Evolutionary conservation across 2,329 filamentous ascomycete genomes (phyloP).

Genomic region (Ceratocystis cacaofunesta): DNA sequence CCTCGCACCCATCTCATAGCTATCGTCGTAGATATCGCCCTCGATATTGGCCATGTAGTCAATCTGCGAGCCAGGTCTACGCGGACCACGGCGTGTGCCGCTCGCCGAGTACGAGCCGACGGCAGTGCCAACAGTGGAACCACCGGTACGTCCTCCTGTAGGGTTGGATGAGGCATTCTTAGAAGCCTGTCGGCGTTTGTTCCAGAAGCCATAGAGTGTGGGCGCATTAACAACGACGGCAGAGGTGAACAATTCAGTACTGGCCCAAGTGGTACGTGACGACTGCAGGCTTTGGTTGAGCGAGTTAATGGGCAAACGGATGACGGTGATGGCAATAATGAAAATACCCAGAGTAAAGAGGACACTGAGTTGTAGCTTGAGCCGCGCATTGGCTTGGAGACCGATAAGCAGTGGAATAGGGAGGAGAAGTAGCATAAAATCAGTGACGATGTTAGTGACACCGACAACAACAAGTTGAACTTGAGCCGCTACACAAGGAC

Average conservation of each 20-base stretch:
- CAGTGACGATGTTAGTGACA: conserved; percentile 21
- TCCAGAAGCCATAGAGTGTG: conserved; percentile 26
- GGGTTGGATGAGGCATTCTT: conserved; percentile 7
- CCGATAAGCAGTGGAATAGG: conserved; percentile 15
- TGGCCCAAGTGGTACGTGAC: conserved; percentile 27
- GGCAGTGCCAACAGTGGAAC: not conserved
- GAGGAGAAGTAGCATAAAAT: conserved; percentile 14
- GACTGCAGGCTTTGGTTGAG: conserved; percentile 24
- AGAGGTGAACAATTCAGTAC: conserved; percentile 25
- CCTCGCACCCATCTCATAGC: conserved; percentile 10
- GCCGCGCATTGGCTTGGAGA: conserved; percentile 21
- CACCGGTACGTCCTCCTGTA: not conserved
- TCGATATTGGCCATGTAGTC: conserved; percentile 14
- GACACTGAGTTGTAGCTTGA: conserved; percentile 23
- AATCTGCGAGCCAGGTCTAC: conserved; percentile 2
- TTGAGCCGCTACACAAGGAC: conserved; percentile 22
- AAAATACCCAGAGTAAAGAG: conserved; percentile 28
- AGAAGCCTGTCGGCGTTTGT: conserved; percentile 18
- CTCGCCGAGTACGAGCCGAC: not conserved
- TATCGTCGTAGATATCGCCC: not conserved
- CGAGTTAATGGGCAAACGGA: conserved; percentile 27
- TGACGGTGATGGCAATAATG: conserved; percentile 28
- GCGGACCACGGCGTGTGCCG: not conserved
- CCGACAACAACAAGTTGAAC: conserved; percentile 25
- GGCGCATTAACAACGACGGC: conserved; percentile 27